Base-by-base conservation (phyloP, 2,329 filamentous ascomycete genomes). In the Metarhizium humberi region DNA sequence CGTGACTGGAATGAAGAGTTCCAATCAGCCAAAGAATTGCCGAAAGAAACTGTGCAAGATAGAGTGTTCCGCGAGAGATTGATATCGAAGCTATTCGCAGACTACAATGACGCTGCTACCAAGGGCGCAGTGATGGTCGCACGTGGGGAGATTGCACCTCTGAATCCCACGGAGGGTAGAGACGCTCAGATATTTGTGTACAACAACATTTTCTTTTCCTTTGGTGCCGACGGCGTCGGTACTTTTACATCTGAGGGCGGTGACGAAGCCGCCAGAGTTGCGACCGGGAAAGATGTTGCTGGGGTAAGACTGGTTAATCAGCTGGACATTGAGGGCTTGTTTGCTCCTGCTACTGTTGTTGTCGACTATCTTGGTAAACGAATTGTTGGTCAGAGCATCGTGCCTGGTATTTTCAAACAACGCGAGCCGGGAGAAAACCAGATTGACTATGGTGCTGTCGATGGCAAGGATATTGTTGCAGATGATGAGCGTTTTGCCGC, bases 1-100 rank as follows among this genome's bases (percentile, higher is more conserved):
- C 85, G 94, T 56, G 94, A 99, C 71, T 99, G 95, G 92, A 99
- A 99, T 64, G 94, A 99, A 71, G 94, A 99, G 68, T 95, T 99
- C 68, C 94, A 99, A 71, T 96, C 92, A 2, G 96, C 94, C 11
- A 86, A 90, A 64, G 94, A 99, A 71, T 80, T 99, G 60, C 92
- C 92, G 38, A 92, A 91, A 67, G 92, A 96, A 60, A 90, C 86
- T 7, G 88, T 99, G 11, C 92, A 96, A 71, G 94, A 99, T 67
- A 85, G 92, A 54, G 92, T 99, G 18, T 97, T 97, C 80, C 84
- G 94, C 34, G 94, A 99, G 72, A 85, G 94, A 36, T 78, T 99
- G 55, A 88, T 94, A 7, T 94, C 91, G 16, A 99, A 99, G 75
- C 82, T 99, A 1, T 97, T 96, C 68, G 94, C 94, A 11, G 94